These are phyloP conservation scores for Colletotrichum lindemuthianum DNA, from an alignment of 2,329 filamentous ascomycete genomes.

Conservation along the genomic window DNA sequence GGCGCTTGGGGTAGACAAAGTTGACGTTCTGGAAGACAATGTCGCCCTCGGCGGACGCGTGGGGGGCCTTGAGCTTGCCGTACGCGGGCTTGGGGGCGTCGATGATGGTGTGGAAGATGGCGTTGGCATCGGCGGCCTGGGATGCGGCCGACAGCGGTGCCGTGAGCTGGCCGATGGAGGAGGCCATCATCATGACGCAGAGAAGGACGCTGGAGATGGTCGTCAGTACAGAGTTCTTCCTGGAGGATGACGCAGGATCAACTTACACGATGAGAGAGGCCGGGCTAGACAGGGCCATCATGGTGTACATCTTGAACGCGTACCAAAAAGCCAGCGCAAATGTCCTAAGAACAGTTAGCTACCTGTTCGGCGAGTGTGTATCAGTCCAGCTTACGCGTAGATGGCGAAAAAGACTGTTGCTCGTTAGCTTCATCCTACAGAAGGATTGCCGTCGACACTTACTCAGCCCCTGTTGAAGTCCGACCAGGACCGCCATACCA, in stretches of 20 bases:
- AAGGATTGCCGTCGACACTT: slow-evolving; percentile 8
- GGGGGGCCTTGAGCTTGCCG: slow-evolving; percentile 56
- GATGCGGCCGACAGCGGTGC: slow-evolving; percentile 48
- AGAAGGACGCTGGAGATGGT: slow-evolving; percentile 35
- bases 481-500: slow-evolving; percentile 39
- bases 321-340: slow-evolving; percentile 40
- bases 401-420: slow-evolving; percentile 36
- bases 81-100: slow-evolving; percentile 54
- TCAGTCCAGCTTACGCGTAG: slow-evolving; percentile 33
- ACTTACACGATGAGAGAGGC: slow-evolving; percentile 40
- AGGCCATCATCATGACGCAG: slow-evolving; percentile 43
- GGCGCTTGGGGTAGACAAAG: slow-evolving; percentile 49
- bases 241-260: neutral
- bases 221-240: neutral
- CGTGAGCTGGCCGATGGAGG: slow-evolving; percentile 45
- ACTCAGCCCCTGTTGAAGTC: slow-evolving; percentile 41
- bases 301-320: slow-evolving; percentile 37
- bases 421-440: slow-evolving; percentile 5
- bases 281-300: slow-evolving; percentile 36
- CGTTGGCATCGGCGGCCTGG: slow-evolving; percentile 48
- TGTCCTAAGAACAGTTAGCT: slow-evolving; percentile 28
- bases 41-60: slow-evolving; percentile 60
- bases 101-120: slow-evolving; percentile 53
- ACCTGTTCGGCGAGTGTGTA: too few relatives aligned
- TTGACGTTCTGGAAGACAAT: slow-evolving; percentile 53